phyloP scores from a whole-genome alignment of 257 asterid genomes.

The Lycium barbarum region DNA sequence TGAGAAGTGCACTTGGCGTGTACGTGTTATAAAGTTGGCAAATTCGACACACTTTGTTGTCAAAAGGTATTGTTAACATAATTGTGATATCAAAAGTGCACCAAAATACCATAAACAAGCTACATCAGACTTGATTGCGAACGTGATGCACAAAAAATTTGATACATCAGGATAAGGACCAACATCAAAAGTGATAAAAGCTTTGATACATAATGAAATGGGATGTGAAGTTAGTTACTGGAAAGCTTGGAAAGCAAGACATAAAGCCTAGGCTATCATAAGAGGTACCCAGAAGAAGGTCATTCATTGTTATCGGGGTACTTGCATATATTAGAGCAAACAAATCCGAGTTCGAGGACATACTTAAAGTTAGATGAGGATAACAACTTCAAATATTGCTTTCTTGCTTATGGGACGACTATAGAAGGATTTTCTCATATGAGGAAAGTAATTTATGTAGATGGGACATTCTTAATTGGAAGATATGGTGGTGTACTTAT shows the following conservation, averaged over 20 bases:
- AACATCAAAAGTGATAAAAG: not conserved
- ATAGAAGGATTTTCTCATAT: not conserved
- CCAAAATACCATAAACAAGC: not conserved
- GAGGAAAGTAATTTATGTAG: not conserved
- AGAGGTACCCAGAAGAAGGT: not conserved
- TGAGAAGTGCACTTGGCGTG: not conserved
- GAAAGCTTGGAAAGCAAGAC: not conserved
- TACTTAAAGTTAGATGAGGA: not conserved
- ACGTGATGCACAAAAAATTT: not conserved
- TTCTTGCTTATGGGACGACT: not conserved
- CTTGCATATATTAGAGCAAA: not conserved
- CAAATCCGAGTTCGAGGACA: not conserved
- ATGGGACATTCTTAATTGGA: not conserved
- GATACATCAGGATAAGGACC: not conserved
- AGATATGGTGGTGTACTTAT: not conserved
- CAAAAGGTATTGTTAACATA: too few species aligned
- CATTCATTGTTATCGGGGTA: not conserved
- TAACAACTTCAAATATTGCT: not conserved
- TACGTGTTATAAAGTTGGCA: not conserved
- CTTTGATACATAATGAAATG: not conserved
- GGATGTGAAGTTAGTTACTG: not conserved
- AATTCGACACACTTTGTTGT: too few species aligned
- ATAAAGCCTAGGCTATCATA: not conserved
- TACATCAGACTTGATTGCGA: not conserved
- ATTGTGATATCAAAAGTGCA: too few species aligned